Conservation (phyloP, 1,284 basidiomycete genomes). For the Filobasidium uniguttulatum region DNA sequence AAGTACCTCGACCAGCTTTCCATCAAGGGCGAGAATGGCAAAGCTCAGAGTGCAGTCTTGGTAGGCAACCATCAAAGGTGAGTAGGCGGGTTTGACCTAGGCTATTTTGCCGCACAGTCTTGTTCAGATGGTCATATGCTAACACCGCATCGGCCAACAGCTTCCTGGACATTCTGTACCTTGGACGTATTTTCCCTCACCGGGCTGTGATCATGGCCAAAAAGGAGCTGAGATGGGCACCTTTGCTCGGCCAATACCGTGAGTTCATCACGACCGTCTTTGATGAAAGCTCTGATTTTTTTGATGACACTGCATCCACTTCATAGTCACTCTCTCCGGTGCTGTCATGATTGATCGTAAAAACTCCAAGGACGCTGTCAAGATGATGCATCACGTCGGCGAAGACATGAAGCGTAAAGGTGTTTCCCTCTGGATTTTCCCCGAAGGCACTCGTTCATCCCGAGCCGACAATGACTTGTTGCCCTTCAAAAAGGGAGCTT, state of each 20-base stretch:
- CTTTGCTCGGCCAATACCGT: slow-evolving; percentile 75
- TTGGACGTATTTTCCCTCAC: slow-evolving; percentile 77
- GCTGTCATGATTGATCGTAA: slow-evolving; percentile 86
- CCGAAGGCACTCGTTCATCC: slow-evolving; percentile 76
- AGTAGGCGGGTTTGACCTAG: slow-evolving; percentile 2
- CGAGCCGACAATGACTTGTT: slow-evolving; percentile 54
- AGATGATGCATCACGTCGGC: slow-evolving; percentile 63
- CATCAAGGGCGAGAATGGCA: slow-evolving; percentile 41
- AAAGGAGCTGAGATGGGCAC: slow-evolving; percentile 72
- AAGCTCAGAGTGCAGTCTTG: slow-evolving; percentile 44
- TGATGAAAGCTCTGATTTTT: not conserved
- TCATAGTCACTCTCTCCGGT: slow-evolving; percentile 63
- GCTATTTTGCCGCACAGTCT: not conserved
- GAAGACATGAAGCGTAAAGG: slow-evolving; percentile 61
- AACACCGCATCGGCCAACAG: too few species aligned
- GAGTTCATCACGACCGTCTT: slow-evolving; percentile 12
- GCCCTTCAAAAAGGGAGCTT: slow-evolving; percentile 96
- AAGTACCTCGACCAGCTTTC: slow-evolving; percentile 51
- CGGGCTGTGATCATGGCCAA: slow-evolving; percentile 85
- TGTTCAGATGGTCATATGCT: not conserved
- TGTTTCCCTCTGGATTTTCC: slow-evolving; percentile 77
- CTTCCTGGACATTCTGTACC: slow-evolving; percentile 70
- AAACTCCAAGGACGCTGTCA: slow-evolving; percentile 58
- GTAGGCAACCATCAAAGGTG: slow-evolving; percentile 81
- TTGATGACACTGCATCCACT: too few species aligned